Base-by-base conservation (phyloP, 345 rosid species). In the Reutealis trisperma region DNA sequence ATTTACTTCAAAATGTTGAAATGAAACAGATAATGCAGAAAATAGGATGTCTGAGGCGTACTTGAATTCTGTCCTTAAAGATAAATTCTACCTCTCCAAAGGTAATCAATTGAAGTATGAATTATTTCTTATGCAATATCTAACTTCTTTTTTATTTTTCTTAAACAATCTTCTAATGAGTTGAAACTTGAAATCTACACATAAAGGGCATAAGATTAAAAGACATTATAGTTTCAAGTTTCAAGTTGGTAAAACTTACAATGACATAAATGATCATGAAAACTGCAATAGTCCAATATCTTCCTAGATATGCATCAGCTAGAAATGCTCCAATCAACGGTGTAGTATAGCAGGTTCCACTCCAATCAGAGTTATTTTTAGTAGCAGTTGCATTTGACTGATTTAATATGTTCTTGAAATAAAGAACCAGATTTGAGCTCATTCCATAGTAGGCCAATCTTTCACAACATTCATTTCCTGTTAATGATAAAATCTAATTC, bases 261-360 rank as follows among this genome's bases (percentile, higher is more conserved):
- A 73, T 7, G 32, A 91, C 86, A 88, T 91, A 94, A 75, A 92
- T 77, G 77, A 81, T 74, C 10, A 92, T 88, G 84, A 91, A 92
- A 63, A 82, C 75, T 60, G 96, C 92, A 70, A 94, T 92, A 10
- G 98, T 94, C 92, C 92, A 89, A 70, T 87, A 94, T 75, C 98
- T 86, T 69, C 97, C 94, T 0, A 94, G 86, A 73, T 91, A 94
- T 49, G 98, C 89, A 89, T 94, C 97, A 1, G 93, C 94, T 1
- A 92, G 14, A 83, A 94, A 92, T 52, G 97, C 98, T 81, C 98
- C 97, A n/a, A 92, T 83, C 81, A 94, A 81, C 37, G 98, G 93
- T 34, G 97, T 93, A 55, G 90, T 77, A 61, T 91, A 94, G 81
- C 97, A 93, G 41, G 98, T 94, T 66, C 98, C 97, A 7, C 83